phyloP scores from a whole-genome alignment of 345 rosid genomes.

The Moricandia moricandioides region DNA sequence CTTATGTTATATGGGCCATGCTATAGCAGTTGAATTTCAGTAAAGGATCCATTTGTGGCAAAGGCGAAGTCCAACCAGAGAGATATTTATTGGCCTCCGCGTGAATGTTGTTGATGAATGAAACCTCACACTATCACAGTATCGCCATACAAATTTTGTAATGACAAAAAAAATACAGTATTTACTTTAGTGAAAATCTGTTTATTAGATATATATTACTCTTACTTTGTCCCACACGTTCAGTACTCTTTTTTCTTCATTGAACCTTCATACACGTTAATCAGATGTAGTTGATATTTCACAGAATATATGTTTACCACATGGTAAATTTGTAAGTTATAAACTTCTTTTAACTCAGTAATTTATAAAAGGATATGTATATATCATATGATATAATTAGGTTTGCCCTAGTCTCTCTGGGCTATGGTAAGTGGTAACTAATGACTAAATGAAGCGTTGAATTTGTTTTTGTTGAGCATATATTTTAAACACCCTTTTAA shows the following conservation, averaged over 20 bases:
- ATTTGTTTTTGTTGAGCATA: background rate
- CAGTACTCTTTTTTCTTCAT: background rate
- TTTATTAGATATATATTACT: no score
- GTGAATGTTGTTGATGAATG: background rate
- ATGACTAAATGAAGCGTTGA: background rate
- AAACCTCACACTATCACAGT: background rate
- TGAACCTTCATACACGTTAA: background rate
- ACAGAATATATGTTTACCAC: background rate
- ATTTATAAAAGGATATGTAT: background rate
- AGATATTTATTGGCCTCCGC: background rate
- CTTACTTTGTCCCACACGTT: background rate
- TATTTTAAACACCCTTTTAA: background rate
- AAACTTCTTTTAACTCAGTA: background rate
- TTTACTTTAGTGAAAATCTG: background rate
- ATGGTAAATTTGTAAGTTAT: background rate
- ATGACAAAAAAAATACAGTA: background rate
- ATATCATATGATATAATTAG: background rate
- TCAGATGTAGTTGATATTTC: background rate
- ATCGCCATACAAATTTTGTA: background rate
- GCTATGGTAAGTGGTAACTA: background rate
- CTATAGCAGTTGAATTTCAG: background rate
- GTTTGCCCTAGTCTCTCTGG: background rate
- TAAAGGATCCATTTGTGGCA: background rate
- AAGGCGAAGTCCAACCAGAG: constrained; percentile 2
- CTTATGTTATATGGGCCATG: background rate